phyloP scores from a whole-genome alignment of 2,329 filamentous ascomycete genomes.

The Scedosporium aurantiacum region DNA sequence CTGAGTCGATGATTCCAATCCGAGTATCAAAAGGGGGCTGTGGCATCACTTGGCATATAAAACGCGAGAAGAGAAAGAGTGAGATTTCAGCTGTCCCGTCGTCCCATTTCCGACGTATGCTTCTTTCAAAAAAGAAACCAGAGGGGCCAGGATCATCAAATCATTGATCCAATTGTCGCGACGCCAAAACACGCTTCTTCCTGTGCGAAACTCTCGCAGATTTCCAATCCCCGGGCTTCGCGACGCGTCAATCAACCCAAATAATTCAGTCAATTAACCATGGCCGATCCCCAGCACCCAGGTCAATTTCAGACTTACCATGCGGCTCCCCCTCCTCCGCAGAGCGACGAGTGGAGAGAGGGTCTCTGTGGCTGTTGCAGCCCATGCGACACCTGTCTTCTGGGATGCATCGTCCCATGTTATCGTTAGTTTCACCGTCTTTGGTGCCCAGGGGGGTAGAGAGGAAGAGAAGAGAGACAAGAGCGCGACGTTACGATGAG shows the following conservation, averaged over 20 bases:
- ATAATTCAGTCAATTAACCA: background rate
- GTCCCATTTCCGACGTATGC: no score
- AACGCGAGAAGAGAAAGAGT: no score
- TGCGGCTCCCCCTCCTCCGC: background rate
- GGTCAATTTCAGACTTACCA: background rate
- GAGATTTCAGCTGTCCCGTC: no score
- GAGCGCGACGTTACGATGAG: background rate
- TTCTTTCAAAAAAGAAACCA: no score
- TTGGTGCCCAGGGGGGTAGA: background rate
- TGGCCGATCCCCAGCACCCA: background rate
- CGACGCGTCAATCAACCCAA: background rate
- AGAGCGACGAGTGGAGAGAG: slow-evolving; percentile 21
- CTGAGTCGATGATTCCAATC: no score
- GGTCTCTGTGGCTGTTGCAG: slow-evolving; percentile 27
- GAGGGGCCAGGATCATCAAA: no score
- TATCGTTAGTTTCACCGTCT: slow-evolving; percentile 23
- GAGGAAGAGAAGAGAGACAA: background rate
- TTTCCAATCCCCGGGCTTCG: no score
- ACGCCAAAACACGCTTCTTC: no score
- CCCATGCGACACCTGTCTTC: slow-evolving; percentile 26
- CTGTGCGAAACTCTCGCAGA: no score
- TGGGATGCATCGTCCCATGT: slow-evolving; percentile 30
- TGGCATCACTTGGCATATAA: no score
- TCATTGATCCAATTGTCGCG: no score
- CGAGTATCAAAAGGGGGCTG: no score